Conservation (phyloP, 805 yeast genomes). For the Wickerhamiella azyma region DNA sequence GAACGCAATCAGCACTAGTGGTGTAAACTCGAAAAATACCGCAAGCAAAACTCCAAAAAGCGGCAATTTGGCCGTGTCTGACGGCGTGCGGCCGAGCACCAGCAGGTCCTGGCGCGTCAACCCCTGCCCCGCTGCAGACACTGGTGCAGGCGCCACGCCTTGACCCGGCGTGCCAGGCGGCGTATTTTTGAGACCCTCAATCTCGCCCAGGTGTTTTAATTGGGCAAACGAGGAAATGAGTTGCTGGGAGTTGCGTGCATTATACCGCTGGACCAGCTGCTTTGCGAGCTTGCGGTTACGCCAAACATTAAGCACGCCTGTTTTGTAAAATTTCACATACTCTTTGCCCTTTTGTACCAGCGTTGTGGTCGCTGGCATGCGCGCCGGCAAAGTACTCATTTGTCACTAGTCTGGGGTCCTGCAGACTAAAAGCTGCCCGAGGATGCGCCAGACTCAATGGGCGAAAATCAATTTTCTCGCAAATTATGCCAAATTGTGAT, state of each 20-base stretch:
- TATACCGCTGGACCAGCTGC: conserved; percentile 13
- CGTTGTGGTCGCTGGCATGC: conserved; percentile 15
- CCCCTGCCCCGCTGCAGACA: not conserved
- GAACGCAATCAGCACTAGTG: conserved; percentile 36
- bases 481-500: no score
- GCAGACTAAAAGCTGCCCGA: no score
- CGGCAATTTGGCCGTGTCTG: conserved; percentile 42
- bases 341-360: conserved; percentile 19
- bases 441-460: no score
- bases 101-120: conserved; percentile 36
- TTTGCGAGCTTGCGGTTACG: conserved; percentile 22
- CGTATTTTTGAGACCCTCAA: not conserved
- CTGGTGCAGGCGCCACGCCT: not conserved
- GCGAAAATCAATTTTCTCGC: no score
- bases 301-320: conserved; percentile 39
- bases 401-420: no score
- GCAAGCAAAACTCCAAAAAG: conserved; percentile 41
- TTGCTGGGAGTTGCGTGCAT: conserved; percentile 12
- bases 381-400: conserved; percentile 24
- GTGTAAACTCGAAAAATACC: conserved; percentile 45
- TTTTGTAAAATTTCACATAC: conserved; percentile 30
- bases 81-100: conserved; percentile 35
- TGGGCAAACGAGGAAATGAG: conserved; percentile 16
- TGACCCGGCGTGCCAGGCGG: no score
- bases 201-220: not conserved